Evolutionary conservation across 2,329 filamentous ascomycete genomes (phyloP).

Genomic region (Monilinia fructicola): DNA sequence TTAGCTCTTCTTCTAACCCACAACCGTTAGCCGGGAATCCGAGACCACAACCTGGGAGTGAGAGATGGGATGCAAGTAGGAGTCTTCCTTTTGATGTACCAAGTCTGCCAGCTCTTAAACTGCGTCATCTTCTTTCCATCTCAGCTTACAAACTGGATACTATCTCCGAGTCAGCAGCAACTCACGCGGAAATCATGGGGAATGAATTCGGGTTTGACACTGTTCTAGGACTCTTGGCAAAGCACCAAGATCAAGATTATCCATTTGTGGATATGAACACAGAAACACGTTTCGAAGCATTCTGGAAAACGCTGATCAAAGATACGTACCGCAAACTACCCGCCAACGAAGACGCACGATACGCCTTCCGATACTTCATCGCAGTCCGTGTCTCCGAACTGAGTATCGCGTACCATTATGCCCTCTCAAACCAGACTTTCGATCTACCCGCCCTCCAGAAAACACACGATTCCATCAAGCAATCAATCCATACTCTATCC

Average conservation of each 20-base stretch:
- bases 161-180: not conserved
- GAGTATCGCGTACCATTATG: slow-evolving; percentile 1
- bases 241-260: not conserved
- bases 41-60: slow-evolving; percentile 4
- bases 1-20: slow-evolving; percentile 14
- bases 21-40: slow-evolving; percentile 26
- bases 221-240: slow-evolving; percentile 11
- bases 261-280: not conserved
- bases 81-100: slow-evolving; percentile 17
- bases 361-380: slow-evolving; percentile 14
- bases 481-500: not conserved
- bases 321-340: slow-evolving; percentile 23
- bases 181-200: slow-evolving; percentile 20
- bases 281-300: slow-evolving; percentile 21
- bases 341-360: slow-evolving; percentile 12
- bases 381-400: slow-evolving; percentile 17
- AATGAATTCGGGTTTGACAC: slow-evolving; percentile 14
- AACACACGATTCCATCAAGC: not conserved
- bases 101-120: not conserved
- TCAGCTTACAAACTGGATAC: slow-evolving; percentile 8
- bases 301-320: slow-evolving; percentile 27
- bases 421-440: not conserved
- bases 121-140: slow-evolving; percentile 11
- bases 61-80: slow-evolving; percentile 26
- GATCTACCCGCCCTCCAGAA: not conserved